Percentiles rank a stretch among this genome's conserved stretches.
Evolutionary conservation across 805 yeast species (phyloP).

Genomic region (Lipomyces anomalus): DNA sequence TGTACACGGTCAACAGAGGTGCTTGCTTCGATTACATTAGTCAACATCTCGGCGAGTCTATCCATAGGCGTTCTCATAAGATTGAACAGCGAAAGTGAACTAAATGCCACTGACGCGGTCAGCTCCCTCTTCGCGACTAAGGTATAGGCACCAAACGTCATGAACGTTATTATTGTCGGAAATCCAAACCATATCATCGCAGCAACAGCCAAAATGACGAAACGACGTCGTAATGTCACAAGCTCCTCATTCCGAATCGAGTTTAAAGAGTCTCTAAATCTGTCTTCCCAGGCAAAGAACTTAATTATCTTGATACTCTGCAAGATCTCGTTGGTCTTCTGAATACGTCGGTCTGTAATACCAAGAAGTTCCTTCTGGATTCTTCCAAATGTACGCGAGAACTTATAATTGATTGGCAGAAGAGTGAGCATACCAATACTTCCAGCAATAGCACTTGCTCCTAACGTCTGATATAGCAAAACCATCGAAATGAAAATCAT

Average conservation of each 20-base stretch:
- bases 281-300: conserved; percentile 93
- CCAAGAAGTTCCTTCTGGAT: conserved; percentile 67
- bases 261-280: conserved; percentile 65
- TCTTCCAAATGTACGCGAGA: conserved; percentile 56
- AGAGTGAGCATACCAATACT: conserved; percentile 55
- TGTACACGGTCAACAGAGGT: conserved; percentile 87
- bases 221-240: conserved; percentile 50
- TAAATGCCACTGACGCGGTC: conserved; percentile 91
- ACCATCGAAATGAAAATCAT: conserved; percentile 66
- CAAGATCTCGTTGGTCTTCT: conserved; percentile 85
- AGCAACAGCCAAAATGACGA: conserved; percentile 55
- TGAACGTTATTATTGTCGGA: conserved; percentile 72
- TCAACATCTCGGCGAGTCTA: conserved; percentile 82
- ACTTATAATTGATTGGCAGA: conserved; percentile 68
- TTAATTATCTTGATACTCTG: conserved; percentile 91
- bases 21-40: conserved; percentile 80
- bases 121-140: conserved; percentile 61
- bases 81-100: conserved; percentile 81
- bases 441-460: conserved; percentile 87
- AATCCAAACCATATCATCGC: conserved; percentile 53
- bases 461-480: conserved; percentile 65
- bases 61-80: conserved; percentile 83
- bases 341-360: conserved; percentile 85
- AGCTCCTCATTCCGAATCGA: conserved; percentile 73
- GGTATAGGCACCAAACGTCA: conserved; percentile 77